These are phyloP conservation scores for Scedosporium minutisporum DNA, from an alignment of 2,329 filamentous ascomycete genomes.

Conservation along the genomic window DNA sequence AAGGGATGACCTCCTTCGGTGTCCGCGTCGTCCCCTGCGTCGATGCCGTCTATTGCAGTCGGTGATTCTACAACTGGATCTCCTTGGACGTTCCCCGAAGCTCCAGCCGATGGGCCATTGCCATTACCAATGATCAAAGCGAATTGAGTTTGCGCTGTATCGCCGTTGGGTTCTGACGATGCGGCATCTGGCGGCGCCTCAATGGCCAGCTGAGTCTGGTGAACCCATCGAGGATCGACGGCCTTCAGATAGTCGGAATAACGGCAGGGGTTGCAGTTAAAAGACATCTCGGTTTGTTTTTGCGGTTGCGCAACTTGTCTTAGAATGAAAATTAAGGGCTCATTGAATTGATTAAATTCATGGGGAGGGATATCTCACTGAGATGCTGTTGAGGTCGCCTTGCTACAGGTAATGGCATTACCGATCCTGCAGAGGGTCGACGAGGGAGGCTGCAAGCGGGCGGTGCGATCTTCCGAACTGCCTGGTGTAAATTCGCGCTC, in stretches of 20 bases:
- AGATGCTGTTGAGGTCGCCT: no score
- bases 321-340: not conserved
- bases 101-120: not conserved
- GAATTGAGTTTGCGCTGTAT: not conserved
- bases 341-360: not conserved
- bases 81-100: no score
- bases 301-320: no score
- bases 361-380: no score
- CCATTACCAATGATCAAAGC: not conserved
- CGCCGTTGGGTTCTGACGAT: not conserved
- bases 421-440: not conserved
- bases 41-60: not conserved
- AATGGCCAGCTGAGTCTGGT: not conserved
- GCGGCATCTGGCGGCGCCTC: not conserved
- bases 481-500: not conserved
- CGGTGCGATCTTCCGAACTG: not conserved
- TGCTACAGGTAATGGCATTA: not conserved
- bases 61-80: not conserved
- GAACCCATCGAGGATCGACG: not conserved
- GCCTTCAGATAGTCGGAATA: not conserved
- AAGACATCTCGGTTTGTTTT: not conserved
- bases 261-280: not conserved
- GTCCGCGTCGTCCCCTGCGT: not conserved
- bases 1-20: not conserved
- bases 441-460: not conserved